phyloP scores from a whole-genome alignment of 2,329 filamentous ascomycete species.

The Colletotrichum godetiae region DNA sequence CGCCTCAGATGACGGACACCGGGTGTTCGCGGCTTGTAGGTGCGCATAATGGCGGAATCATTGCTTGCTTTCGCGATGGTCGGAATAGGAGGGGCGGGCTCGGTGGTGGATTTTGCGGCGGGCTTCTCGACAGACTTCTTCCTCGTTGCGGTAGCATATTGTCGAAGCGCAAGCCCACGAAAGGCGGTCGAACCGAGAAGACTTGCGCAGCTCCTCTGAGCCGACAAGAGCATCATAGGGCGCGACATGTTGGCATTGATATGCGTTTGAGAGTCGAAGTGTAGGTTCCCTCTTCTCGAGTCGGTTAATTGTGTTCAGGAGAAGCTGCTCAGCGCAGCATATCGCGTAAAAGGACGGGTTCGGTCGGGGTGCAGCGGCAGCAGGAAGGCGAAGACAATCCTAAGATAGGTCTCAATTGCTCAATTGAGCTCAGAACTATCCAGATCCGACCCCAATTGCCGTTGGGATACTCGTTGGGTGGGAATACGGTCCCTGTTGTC shows the following conservation, averaged over 20 bases:
- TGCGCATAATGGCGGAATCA: constrained; percentile 70
- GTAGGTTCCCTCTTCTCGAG: constrained; percentile 1
- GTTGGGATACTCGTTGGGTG: not conserved
- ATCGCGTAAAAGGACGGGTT: not conserved
- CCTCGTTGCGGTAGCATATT: constrained; percentile 28
- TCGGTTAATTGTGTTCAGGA: constrained; percentile 5
- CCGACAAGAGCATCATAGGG: constrained; percentile 9
- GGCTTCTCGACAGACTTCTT: constrained; percentile 14
- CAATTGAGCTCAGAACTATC: not conserved
- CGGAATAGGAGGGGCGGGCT: constrained; percentile 30
- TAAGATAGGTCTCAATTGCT: not conserved
- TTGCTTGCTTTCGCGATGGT: constrained; percentile 41
- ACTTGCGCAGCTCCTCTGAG: constrained; percentile 16
- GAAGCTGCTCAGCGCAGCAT: constrained; percentile 27
- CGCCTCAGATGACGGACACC: constrained; percentile 91
- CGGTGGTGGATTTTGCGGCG: constrained; percentile 33
- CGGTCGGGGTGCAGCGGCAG: not conserved
- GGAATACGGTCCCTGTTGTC: not conserved
- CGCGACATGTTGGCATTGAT: not conserved
- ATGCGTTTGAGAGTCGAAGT: not conserved
- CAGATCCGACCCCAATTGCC: no score
- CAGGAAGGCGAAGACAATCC: not conserved
- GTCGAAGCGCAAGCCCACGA: constrained; percentile 9
- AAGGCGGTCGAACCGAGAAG: constrained; percentile 18
- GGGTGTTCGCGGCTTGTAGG: constrained; percentile 93